Evolutionary conservation across 202 grass and related monocot genomes (phyloP), one percentile per base, ranked within the genome.

Genomic region (Cymbopogon flexuosus): DNA sequence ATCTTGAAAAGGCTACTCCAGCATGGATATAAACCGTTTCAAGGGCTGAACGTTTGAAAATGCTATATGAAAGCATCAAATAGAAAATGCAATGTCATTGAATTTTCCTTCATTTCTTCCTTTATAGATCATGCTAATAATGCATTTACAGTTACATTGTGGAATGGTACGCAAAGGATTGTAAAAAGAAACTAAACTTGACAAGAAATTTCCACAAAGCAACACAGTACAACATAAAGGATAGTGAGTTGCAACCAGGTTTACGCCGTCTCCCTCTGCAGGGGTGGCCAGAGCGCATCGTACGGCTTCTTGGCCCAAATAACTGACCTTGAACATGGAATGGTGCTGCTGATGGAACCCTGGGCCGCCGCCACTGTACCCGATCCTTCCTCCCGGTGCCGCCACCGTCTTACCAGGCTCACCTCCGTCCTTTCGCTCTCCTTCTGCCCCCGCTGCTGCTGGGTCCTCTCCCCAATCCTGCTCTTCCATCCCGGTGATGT

Each of bases 271-370:
- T 80, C 88, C 88, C 88, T 83, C 75, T 83, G 80, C 56, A 72
- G 84, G 88, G 88, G 79, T 86, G 88, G 84, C 69, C 75, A 16
- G 35, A 75, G 88, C 62, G 52, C 81, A 84, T 85, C 66, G 49
- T 39, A 67, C 47, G 51, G 77, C 89, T 91, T 82, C 85, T 83
- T 76, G 84, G 84, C 86, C 75, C 76, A 69, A 84, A 74, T 47
- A 87, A 93, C 96, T 89, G 90, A 99, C 96, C 96, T 99, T 99
- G 92, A 81, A 99, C 88, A 89, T 91, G 52, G 96, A 96, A 93
- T 99, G 87, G 84, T 96, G 96, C 82, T 89, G 92, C 37, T 83
- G 86, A 64, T 95, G 85, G 68, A 99, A 93, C 21, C 85, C 88
- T 35, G 79, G 96, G 81, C 82, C 80, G 79, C 79, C 83, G 79